Evolutionary conservation across 495 filamentous ascomycete genomes (phyloP).

Genomic region (Aspergillus taichungensis): DNA sequence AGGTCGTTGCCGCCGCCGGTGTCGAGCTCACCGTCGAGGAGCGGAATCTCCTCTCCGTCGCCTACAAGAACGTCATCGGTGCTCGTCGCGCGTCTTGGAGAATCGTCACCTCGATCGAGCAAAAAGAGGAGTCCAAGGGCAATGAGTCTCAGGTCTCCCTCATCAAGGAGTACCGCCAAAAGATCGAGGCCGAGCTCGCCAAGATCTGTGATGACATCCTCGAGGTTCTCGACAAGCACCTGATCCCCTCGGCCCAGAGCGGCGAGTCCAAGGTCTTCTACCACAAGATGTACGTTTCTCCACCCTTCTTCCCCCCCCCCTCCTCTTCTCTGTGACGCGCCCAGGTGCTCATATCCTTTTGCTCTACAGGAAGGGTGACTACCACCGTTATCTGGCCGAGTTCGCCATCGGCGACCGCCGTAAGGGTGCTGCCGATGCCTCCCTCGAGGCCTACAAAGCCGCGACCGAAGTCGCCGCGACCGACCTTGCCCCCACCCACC

Average conservation of each 20-base stretch:
- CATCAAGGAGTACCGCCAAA: conserved; percentile 99
- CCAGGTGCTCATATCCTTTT: conserved; percentile 3
- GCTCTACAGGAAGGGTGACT: conserved; percentile 88
- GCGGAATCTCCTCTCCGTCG: conserved; percentile 96
- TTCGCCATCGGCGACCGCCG: conserved; percentile 96
- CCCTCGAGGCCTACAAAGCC: conserved; percentile 96
- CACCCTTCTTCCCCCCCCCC: background rate
- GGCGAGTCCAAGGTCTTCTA: conserved; percentile 99
- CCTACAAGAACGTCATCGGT: conserved; percentile 99
- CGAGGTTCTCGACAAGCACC: conserved; percentile 88
- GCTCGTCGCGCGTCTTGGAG: conserved; percentile 98
- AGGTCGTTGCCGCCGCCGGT: conserved; percentile 89
- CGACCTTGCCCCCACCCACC: conserved; percentile 95
- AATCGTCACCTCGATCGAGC: conserved; percentile 99
- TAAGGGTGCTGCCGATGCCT: conserved; percentile 93
- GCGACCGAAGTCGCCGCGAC: conserved; percentile 98
- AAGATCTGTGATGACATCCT: conserved; percentile 99
- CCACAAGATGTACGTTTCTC: conserved; percentile 85
- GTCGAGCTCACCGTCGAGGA: conserved; percentile 98
- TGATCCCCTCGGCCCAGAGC: conserved; percentile 92
- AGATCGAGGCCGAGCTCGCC: conserved; percentile 97
- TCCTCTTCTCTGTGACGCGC: background rate
- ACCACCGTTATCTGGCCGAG: conserved; percentile 98
- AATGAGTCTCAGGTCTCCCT: conserved; percentile 84
- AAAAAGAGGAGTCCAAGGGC: conserved; percentile 99